These are phyloP conservation scores for Euphorbia tirucalli DNA, from an alignment of 345 rosid species.

Conservation along the genomic window DNA sequence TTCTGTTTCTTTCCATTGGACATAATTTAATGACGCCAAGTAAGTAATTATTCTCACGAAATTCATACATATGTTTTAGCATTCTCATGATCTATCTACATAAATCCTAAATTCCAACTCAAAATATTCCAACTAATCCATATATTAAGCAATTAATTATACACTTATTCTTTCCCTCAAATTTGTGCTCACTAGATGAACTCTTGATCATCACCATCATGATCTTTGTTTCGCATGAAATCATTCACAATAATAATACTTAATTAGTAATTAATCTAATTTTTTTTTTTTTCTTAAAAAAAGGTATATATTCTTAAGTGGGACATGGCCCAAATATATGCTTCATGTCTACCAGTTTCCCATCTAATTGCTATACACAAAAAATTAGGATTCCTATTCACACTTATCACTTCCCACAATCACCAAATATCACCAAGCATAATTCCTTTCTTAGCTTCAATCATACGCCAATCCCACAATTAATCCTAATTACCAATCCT, in stretches of 20 bases:
- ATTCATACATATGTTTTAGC: background rate
- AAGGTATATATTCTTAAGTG: conserved; percentile 35
- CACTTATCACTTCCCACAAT: conserved; percentile 38
- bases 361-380: conserved; percentile 18
- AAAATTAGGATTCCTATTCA: conserved; percentile 20
- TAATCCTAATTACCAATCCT: conserved; percentile 5
- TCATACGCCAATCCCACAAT: conserved; percentile 27
- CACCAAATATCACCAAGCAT: conserved; percentile 38
- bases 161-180: background rate
- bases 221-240: background rate
- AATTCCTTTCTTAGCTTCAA: conserved; percentile 48
- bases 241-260: too few species aligned
- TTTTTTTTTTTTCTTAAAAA: conserved; percentile 18
- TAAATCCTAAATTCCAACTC: background rate
- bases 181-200: background rate
- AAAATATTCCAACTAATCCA: background rate
- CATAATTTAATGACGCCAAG: background rate
- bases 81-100: background rate
- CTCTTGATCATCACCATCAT: background rate
- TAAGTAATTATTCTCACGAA: conserved; percentile 2
- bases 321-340: conserved; percentile 37
- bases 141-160: background rate
- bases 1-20: background rate
- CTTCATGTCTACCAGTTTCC: conserved; percentile 29
- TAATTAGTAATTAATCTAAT: background rate